phyloP scores from a whole-genome alignment of 2,329 filamentous ascomycete species.

The Aspergillus amoenus region DNA sequence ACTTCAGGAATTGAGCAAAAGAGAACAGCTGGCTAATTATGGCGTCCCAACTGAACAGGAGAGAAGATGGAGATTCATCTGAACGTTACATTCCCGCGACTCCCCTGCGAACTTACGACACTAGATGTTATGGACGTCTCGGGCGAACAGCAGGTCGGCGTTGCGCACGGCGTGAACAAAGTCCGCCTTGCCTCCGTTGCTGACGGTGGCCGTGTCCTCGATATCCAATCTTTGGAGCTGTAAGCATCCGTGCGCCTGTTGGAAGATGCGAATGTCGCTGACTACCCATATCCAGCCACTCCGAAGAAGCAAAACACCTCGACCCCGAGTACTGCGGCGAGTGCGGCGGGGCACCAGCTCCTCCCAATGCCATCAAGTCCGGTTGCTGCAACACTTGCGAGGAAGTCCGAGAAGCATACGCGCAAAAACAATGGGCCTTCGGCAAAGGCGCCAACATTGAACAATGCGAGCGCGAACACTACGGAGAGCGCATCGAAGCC shows the following conservation, averaged over 20 bases:
- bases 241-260: slow-evolving; percentile 37
- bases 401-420: slow-evolving; percentile 94
- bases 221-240: slow-evolving; percentile 67
- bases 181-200: slow-evolving; percentile 71
- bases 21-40: slow-evolving; percentile 17
- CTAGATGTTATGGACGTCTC: slow-evolving; percentile 99
- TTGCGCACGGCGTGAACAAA: slow-evolving; percentile 90
- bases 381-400: slow-evolving; percentile 97
- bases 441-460: slow-evolving; percentile 88
- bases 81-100: slow-evolving; percentile 90
- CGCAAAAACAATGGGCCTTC: slow-evolving; percentile 86
- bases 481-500: slow-evolving; percentile 80
- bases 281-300: slow-evolving; percentile 53
- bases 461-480: slow-evolving; percentile 94
- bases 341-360: slow-evolving; percentile 87
- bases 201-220: slow-evolving; percentile 75
- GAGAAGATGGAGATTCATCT: slow-evolving; percentile 99
- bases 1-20: background rate
- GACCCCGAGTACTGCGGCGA: slow-evolving; percentile 89
- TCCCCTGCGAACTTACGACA: slow-evolving; percentile 93
- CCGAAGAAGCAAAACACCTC: slow-evolving; percentile 71
- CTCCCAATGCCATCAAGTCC: slow-evolving; percentile 68
- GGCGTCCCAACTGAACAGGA: slow-evolving; percentile 50
- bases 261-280: background rate
- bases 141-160: slow-evolving; percentile 91